These are phyloP conservation scores for Epicoccum nigrum DNA, from an alignment of 2,329 filamentous ascomycete genomes.

Conservation along the genomic window DNA sequence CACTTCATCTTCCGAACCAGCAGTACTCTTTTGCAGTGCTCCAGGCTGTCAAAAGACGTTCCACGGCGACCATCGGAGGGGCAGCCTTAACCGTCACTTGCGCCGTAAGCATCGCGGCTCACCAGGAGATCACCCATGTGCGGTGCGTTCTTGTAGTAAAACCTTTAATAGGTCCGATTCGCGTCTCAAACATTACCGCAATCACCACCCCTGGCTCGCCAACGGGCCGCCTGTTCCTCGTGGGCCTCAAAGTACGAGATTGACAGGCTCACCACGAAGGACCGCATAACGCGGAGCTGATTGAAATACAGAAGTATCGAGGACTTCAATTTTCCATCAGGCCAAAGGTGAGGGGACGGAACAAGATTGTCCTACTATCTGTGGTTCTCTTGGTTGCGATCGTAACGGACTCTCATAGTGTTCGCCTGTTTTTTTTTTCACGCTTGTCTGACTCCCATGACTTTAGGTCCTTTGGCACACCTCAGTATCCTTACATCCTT, in stretches of 20 bases:
- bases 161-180: background rate
- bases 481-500: no score
- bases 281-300: background rate
- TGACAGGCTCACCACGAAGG: no score
- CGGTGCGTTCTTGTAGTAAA: background rate
- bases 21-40: background rate
- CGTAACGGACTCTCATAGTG: no score
- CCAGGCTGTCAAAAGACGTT: background rate
- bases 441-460: no score
- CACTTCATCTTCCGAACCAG: background rate
- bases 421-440: no score
- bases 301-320: background rate
- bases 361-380: no score
- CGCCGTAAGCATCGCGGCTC: background rate
- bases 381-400: no score
- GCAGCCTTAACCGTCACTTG: background rate
- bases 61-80: background rate
- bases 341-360: no score
- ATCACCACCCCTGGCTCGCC: background rate
- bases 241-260: background rate
- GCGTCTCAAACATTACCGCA: slow-evolving; percentile 3
- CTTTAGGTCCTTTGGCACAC: no score
- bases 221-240: background rate
- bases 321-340: no score
- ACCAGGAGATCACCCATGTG: background rate